Evolutionary conservation across 495 filamentous ascomycete genomes (phyloP), one percentile per base, ranked within the genome.

Genomic region (Cryomyces minteri): DNA sequence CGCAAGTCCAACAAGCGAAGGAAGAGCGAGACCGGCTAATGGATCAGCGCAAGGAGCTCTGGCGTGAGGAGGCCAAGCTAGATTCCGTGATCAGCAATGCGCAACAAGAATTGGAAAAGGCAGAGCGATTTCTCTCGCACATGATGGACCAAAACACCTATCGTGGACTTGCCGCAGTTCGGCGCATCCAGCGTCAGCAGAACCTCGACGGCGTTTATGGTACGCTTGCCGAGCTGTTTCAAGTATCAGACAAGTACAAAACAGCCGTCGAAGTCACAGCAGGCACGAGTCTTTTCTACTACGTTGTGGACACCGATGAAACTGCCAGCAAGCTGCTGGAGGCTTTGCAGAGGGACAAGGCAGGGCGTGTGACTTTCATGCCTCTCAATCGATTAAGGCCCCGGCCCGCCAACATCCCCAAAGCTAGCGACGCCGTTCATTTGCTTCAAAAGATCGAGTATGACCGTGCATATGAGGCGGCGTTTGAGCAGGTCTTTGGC

Each of bases 281-380:
- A 6, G 92, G 90, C 5, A 79, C 80, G 49, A 92, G 84, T 58
- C 67, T 99, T 6, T 99, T 99, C 63, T 84, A 99, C 62, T 92
- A 93, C 53, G 84, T 99, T 28, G 87, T 94, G 40, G 90, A 99
- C 58, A 93, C 79, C 36, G 88, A 88, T 44, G 74, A 81, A 34
- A 95, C 88, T 2, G 86, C 86, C 0, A 83, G 84, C 0, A 73
- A 73, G 44, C 76, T 93, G 11, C 69, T 87, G 10, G 81, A 88
- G 52, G 71, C 80, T 10, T 67, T 99, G 18, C 76, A 86, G 56
- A 82, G 81, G 44, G 74, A 79, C 45, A 79, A 74, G 46, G 74
- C 80, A 12, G 90, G 90, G n/a, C 76, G 90, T 53, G 71, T 96
- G 30, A 96, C 92, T 1, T 95, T 94, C 53, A 86, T 99, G 76